Conservation (phyloP, 441 rosid species). For the Arabidopsis hybrid region DNA sequence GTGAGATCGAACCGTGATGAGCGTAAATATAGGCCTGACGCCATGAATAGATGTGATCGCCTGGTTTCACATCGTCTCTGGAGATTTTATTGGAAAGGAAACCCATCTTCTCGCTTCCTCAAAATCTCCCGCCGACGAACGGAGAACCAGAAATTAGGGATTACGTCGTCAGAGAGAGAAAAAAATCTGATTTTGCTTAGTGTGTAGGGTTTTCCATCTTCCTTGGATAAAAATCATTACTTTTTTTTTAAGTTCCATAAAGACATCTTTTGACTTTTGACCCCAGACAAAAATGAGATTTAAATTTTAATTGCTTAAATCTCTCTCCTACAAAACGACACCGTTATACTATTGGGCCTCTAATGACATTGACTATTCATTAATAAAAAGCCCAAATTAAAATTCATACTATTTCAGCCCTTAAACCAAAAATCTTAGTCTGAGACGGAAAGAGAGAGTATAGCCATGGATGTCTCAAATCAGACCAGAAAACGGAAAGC, state of each 20-base stretch:
- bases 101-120: slow-evolving; percentile 33
- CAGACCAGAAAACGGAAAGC: slow-evolving; percentile 46
- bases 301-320: not conserved
- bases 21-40: slow-evolving; percentile 49
- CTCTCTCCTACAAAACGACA: not conserved
- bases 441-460: not conserved
- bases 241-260: not conserved
- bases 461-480: slow-evolving; percentile 45
- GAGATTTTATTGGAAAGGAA: slow-evolving; percentile 42
- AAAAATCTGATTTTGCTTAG: slow-evolving; percentile 22
- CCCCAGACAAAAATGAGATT: not conserved
- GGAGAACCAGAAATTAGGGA: slow-evolving; percentile 24
- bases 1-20: slow-evolving; percentile 43
- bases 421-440: not conserved
- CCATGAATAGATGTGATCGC: slow-evolving; percentile 50
- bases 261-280: not conserved
- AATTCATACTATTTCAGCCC: not conserved
- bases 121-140: slow-evolving; percentile 38
- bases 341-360: not conserved
- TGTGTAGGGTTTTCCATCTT: slow-evolving; percentile 19
- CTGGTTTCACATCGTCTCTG: slow-evolving; percentile 42
- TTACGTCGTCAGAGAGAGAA: slow-evolving; percentile 19
- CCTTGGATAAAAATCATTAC: slow-evolving; percentile 12
- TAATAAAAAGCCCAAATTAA: slow-evolving; percentile 10
- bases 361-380: not conserved